phyloP scores from a whole-genome alignment of 495 filamentous ascomycete species.

The Lentithecium fluviatile region DNA sequence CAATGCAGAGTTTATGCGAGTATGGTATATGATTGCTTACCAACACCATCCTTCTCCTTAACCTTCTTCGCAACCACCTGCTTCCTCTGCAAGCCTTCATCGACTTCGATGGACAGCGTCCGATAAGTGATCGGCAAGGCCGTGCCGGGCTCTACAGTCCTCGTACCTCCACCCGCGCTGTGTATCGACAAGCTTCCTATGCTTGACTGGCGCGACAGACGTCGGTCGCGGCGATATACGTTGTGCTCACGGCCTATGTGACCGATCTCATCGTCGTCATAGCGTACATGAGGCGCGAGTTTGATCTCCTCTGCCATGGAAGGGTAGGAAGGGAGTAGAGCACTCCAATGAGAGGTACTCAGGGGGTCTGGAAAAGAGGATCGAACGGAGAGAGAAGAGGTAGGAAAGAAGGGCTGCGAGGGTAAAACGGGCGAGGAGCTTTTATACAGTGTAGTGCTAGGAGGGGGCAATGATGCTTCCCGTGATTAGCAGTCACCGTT shows the following conservation, averaged over 20 bases:
- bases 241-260: conserved; percentile 1
- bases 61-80: conserved; percentile 12
- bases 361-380: too few species aligned
- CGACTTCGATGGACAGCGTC: conserved; percentile 29
- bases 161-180: conserved; percentile 1
- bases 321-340: neutral
- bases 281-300: conserved; percentile 22
- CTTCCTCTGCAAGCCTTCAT: conserved; percentile 20
- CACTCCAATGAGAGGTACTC: neutral
- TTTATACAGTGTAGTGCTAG: too few species aligned
- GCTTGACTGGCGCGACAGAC: conserved; percentile 9
- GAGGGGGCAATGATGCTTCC: too few species aligned
- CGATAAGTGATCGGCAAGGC: conserved; percentile 33
- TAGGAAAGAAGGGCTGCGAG: too few species aligned
- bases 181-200: conserved; percentile 19
- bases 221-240: neutral
- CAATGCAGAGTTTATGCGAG: neutral
- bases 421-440: too few species aligned
- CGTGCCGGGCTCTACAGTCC: conserved; percentile 14
- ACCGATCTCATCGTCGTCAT: conserved; percentile 23
- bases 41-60: conserved; percentile 20
- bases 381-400: too few species aligned
- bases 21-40: conserved; percentile 3
- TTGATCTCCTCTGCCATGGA: conserved; percentile 13
- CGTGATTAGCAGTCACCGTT: too few species aligned